Percentiles rank a stretch among this genome's conserved stretches.
phyloP scores from a whole-genome alignment of 2,329 filamentous ascomycete genomes.

The Neocucurbitaria cava region DNA sequence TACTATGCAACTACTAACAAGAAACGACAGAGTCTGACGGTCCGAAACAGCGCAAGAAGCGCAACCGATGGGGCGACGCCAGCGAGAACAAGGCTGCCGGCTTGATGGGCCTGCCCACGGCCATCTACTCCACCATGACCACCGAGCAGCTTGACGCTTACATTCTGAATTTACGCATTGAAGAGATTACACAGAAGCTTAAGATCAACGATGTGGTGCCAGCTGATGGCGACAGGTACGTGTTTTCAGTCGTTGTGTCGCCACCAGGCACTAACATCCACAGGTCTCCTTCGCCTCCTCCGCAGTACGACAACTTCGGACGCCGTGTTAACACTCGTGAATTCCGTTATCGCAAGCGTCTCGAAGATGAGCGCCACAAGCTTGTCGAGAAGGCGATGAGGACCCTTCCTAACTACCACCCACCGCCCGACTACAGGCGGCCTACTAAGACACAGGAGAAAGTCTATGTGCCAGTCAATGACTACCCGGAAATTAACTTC shows the following conservation, averaged over 20 bases:
- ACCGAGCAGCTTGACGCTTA: slow-evolving; percentile 98
- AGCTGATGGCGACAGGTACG: slow-evolving; percentile 91
- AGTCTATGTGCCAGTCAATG: slow-evolving; percentile 99
- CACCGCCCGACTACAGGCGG: slow-evolving; percentile 96
- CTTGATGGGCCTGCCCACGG: slow-evolving; percentile 94
- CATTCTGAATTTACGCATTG: slow-evolving; percentile 92
- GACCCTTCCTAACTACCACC: slow-evolving; percentile 98
- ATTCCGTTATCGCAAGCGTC: slow-evolving; percentile 95
- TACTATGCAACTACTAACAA: slow-evolving; percentile 16
- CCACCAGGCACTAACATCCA: slow-evolving; percentile 13
- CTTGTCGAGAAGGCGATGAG: slow-evolving; percentile 99
- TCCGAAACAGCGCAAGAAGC: slow-evolving; percentile 91
- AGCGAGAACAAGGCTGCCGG: slow-evolving; percentile 98
- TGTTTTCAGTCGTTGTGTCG: slow-evolving; percentile 19
- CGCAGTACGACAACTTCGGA: slow-evolving; percentile 99
- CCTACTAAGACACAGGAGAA: slow-evolving; percentile 99
- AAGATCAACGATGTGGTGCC: slow-evolving; percentile 99
- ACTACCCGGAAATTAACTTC: slow-evolving; percentile 99
- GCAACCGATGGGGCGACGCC: slow-evolving; percentile 97
- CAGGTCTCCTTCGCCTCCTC: slow-evolving; percentile 93
- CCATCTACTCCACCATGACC: slow-evolving; percentile 97
- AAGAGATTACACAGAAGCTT: slow-evolving; percentile 99
- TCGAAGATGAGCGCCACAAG: slow-evolving; percentile 99
- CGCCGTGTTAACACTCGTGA: slow-evolving; percentile 99
- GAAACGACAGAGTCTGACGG: slow-evolving; percentile 65